Evolutionary conservation across 208 protist genomes (phyloP), one percentile per base, ranked within the genome.

Genomic region (Trypanosoma cruzi): DNA sequence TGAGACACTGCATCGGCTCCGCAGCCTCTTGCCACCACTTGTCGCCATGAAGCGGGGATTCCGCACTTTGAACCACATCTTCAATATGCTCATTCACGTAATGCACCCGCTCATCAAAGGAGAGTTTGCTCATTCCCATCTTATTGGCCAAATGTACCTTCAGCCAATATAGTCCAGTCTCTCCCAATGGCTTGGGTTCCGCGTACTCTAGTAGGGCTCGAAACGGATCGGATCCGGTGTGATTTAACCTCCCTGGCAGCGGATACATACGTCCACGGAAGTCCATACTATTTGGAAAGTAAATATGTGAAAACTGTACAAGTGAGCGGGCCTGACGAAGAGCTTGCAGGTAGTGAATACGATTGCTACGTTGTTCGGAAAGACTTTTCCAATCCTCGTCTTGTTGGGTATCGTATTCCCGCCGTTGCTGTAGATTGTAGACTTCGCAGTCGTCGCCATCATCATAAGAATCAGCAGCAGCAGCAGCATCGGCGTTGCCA

Each of bases 231-330:
- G 86, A 94, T 50, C 98, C 98, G 31, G 99, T 87, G 86, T 99
- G 98, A 72, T 99, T 99, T 22, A 99, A 79, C 62, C 99, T 90
- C 10, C 98, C 98, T 11, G 98, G 96, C 28, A 99, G 92, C 4
- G 98, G 97, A 82, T 99, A 99, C 69, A 98, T 98, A 61, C 99
- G 96, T 20, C 99, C 99, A 46, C 99, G 88, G 67, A 99, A 99
- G 78, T 99, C 99, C 73, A 99, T 82, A 78, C 98, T 99, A 79
- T 99, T 98, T 18, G 99, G 98, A 68, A 99, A 98, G 82, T 99
- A 99, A 64, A 99, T 80, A 68, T 97, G 90, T 44, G 88, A 95
- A 70, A 95, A 94, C 69, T 95, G 84, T 3, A 95, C 82, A 37
- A 97, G 81, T 20, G 89, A 93, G 20, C 92, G 88, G 11, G 90